These are phyloP conservation scores for Emiliania huxleyi DNA, from an alignment of 78 protist genomes.

Conservation along the genomic window DNA sequence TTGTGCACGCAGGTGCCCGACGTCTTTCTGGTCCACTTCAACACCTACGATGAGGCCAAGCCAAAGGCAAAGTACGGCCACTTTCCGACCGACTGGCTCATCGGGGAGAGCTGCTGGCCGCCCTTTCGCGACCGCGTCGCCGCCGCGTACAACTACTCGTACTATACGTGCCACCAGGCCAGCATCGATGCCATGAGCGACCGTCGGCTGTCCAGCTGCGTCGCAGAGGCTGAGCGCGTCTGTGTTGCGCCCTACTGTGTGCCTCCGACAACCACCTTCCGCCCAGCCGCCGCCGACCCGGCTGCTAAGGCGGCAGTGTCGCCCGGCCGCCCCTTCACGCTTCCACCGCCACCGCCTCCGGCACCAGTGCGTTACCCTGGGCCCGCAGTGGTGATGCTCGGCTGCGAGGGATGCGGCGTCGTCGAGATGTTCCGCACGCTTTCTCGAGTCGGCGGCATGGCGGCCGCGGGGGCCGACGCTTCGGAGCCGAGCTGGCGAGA, in stretches of 20 bases:
- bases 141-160: background rate
- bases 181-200: background rate
- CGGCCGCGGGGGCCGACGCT: too few species aligned
- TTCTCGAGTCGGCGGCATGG: too few species aligned
- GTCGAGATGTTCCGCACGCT: too few species aligned
- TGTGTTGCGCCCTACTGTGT: background rate
- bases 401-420: constrained; percentile 3
- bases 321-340: too few species aligned
- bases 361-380: background rate
- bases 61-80: background rate
- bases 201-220: background rate
- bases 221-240: background rate
- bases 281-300: background rate
- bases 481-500: background rate
- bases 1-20: too few species aligned
- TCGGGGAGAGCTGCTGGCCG: background rate
- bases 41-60: background rate
- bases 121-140: background rate
- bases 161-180: background rate
- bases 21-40: constrained; percentile 7
- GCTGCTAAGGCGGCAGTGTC: background rate
- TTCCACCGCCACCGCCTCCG: background rate
- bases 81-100: background rate
- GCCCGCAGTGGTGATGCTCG: background rate
- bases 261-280: background rate